A percentile compares a stretch with the other conserved stretches of the same genome.
phyloP scores from a whole-genome alignment of 2,329 filamentous ascomycete genomes.

The Plectosphaerella plurivora region DNA sequence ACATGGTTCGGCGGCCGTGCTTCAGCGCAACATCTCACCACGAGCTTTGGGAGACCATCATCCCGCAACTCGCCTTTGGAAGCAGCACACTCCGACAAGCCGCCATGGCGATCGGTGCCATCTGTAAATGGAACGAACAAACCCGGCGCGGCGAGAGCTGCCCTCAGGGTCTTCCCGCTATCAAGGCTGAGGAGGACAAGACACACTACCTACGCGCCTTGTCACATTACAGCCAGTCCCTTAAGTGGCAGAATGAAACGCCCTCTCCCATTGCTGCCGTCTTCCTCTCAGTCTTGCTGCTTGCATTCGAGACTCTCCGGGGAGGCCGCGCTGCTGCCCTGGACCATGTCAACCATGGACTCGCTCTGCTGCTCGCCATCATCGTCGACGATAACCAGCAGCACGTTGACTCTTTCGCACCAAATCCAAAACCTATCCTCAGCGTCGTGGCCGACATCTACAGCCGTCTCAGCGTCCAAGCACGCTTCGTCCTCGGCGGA shows the following conservation, averaged over 20 bases:
- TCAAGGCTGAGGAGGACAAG: constrained; percentile 4
- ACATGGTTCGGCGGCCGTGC: constrained; percentile 21
- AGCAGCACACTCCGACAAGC: constrained; percentile 22
- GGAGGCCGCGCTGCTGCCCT: constrained; percentile 24
- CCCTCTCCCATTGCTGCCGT: constrained; percentile 21
- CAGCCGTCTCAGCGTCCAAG: constrained; percentile 13
- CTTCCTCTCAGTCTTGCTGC: constrained; percentile 23
- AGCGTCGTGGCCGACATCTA: constrained; percentile 17
- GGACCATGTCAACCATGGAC: constrained; percentile 28
- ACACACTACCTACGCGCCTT: constrained; percentile 27
- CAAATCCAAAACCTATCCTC: constrained; percentile 19
- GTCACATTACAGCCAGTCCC: constrained; percentile 26
- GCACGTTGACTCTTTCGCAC: constrained; percentile 11
- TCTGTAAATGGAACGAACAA: constrained; percentile 17
- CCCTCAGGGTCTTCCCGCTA: too few relatives aligned
- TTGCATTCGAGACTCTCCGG: constrained; percentile 25
- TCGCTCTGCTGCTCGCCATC: constrained; percentile 25
- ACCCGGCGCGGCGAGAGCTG: neutral
- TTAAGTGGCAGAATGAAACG: constrained; percentile 22
- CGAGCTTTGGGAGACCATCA: constrained; percentile 20
- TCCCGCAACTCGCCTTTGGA: constrained; percentile 23
- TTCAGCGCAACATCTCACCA: constrained; percentile 16
- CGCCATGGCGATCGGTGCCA: constrained; percentile 25
- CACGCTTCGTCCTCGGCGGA: constrained; percentile 15
- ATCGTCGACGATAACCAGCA: constrained; percentile 17